Evolutionary conservation across 1,284 basidiomycete genomes (phyloP), one percentile per base, ranked within the genome.

Genomic region (Boletellus dicymbophilus): DNA sequence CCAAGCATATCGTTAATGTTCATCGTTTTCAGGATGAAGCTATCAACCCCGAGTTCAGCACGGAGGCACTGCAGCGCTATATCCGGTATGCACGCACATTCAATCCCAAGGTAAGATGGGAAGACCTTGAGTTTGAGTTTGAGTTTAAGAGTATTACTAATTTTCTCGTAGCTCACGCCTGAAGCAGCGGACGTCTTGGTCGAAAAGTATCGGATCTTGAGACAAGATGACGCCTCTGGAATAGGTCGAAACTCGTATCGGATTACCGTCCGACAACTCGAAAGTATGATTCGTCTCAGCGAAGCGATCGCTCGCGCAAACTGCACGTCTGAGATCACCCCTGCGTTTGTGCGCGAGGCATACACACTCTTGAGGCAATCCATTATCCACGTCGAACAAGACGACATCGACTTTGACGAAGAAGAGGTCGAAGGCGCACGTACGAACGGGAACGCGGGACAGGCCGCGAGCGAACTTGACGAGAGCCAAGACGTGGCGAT

Each of bases 331-430:
- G 93, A 96, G 88, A 97, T 98, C 58, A 90, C 83, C 0, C 95
- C 95, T 1, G 87, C 82, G 1, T 98, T 97, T 66, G 97, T 99
- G 16, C 84, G 93, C 26, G 97, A 99, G 72, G 96, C 97, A 2
- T 98, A 93, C 72, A 87, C 84, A 25, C 85, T 99, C 13, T 77
- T 99, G 20, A 85, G 92, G 31, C 95, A 98, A 70, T 98, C 95
- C 3, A 99, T 99, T 72, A 98, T 99, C 62, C 97, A 99, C 64
- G 96, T 99, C 56, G 97, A 99, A 68, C 95, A 98, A 71, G 97
- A 99, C 65, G 96, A 99, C 62, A 90, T 99, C 64, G 93, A 95
- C 66, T 93, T 99, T 64, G 96, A 98, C 63, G 94, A 97, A 55
- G 95, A 97, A 64, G 93, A 95, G 47, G 76, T 82, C 3, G 79